Base-by-base conservation (phyloP, 2,329 filamentous ascomycete species). In the Botryotinia calthae region DNA sequence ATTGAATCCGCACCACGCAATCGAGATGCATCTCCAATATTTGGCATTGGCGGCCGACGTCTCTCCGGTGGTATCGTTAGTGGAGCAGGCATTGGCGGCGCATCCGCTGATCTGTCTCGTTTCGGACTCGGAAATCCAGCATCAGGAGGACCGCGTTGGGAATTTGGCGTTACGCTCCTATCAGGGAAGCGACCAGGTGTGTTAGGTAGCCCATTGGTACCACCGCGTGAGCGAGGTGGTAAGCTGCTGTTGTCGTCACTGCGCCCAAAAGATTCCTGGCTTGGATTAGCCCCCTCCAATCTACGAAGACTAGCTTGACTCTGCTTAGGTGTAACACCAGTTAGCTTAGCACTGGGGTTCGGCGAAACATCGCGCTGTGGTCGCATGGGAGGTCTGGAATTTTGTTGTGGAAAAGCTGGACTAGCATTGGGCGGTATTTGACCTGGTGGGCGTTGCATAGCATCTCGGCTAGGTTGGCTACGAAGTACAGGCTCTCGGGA, bases 41-140 rank as follows among this genome's bases (percentile, higher is more conserved):
- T 77, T 72, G 77, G 78, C 74, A 81, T 78, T 62, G 80, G 80
- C 51, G 81, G 81, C 69, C 80, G 78, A 16, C 81, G 77, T 73
- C 80, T 73, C 72, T 81, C 81, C 0, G 80, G 79, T 56, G 79
- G 79, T 28, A 79, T 70, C 2, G 78, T 67, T 70, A 79, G 67
- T 31, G 79, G 79, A 40, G 77, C 76, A 28, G 80, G 79, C 48
- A 80, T 72, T 48, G 79, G 78, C 61, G 80, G 79, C 25, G 76
- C 69, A 61, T 80, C 77, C 61, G 72, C 75, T 42, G 62, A 51
- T 14, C 64, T 58, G 28, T 79, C 78, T 74, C 70, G 51, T 56
- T 61, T 78, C 25, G 42, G 62, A 40, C 67, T 73, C 28, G 77
- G 72, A 64, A 77, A 76, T 46, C 67, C 74, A 58, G 74, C 74